A percentile compares a stretch with the other conserved stretches of the same genome.
Conservation (phyloP, 2,329 filamentous ascomycete genomes). For the Aspergillus flavus region DNA sequence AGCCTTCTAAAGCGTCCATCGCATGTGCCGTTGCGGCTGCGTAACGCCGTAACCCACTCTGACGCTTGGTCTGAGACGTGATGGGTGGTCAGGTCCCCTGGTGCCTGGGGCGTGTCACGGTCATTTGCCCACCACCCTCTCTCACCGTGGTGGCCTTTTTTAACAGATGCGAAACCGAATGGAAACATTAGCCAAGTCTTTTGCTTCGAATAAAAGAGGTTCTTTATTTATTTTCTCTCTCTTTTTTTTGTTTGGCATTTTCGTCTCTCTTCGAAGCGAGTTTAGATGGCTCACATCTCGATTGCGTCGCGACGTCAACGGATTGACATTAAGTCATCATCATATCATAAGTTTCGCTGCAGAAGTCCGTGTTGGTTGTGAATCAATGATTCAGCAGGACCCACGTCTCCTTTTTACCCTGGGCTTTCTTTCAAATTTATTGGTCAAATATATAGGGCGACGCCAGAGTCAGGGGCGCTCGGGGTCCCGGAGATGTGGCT, state of each 20-base stretch:
- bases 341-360: conserved; percentile 13
- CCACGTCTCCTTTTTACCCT: conserved; percentile 15
- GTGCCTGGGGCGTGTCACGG: conserved; percentile 15
- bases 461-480: conserved; percentile 8
- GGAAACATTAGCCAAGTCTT: neutral
- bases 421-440: neutral
- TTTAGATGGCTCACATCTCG: neutral
- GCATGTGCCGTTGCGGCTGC: conserved; percentile 20
- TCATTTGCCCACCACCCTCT: neutral
- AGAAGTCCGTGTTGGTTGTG: conserved; percentile 24
- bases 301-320: neutral
- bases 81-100: conserved; percentile 13
- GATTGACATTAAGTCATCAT: neutral
- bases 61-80: conserved; percentile 5
- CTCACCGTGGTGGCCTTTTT: neutral
- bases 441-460: conserved; percentile 3
- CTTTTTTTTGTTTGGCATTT: neutral
- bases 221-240: neutral
- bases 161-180: neutral
- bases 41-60: conserved; percentile 15
- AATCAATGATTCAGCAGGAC: conserved; percentile 15
- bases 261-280: neutral
- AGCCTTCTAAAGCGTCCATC: conserved; percentile 17
- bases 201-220: neutral
- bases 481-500: conserved; percentile 7